Percentiles rank a stretch among this genome's conserved stretches.
phyloP scores from a whole-genome alignment of 805 yeast species.

The Nakazawaea pomicola region DNA sequence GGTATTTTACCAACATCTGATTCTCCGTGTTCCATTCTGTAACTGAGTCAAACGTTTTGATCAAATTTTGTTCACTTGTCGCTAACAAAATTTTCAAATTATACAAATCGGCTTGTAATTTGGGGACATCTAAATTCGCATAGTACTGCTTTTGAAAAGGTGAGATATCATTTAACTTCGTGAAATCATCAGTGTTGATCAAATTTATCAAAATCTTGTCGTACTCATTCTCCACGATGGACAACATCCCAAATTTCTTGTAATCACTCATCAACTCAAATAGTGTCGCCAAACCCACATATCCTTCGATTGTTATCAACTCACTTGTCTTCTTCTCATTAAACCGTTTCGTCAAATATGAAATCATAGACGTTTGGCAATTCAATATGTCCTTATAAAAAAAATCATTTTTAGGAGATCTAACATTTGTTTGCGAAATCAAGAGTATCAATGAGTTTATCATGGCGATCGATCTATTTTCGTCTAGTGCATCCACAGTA shows the following conservation, averaged over 20 bases:
- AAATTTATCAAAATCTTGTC: not conserved
- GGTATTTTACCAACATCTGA: conserved; percentile 1
- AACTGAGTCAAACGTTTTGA: not conserved
- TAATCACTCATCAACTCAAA: conserved; percentile 2
- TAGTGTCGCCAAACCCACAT: conserved; percentile 1
- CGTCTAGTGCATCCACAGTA: not conserved
- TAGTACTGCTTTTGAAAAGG: not conserved
- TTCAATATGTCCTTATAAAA: not conserved
- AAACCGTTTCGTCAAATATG: not conserved
- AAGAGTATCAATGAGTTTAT: conserved; percentile 1
- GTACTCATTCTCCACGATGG: not conserved
- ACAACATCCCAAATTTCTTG: not conserved
- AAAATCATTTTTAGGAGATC: not conserved
- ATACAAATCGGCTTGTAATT: not conserved
- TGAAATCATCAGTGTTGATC: not conserved
- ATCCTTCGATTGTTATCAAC: conserved; percentile 8
- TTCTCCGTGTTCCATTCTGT: not conserved
- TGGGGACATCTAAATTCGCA: not conserved
- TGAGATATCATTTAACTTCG: not conserved
- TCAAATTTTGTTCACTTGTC: not conserved
- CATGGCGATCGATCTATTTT: not conserved
- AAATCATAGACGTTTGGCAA: conserved; percentile 1
- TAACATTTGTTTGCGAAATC: conserved; percentile 4
- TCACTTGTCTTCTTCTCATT: not conserved
- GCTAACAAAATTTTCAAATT: conserved; percentile 6